phyloP scores from a whole-genome alignment of 106 monocot species.

The Dioscorea zingiberensis region DNA sequence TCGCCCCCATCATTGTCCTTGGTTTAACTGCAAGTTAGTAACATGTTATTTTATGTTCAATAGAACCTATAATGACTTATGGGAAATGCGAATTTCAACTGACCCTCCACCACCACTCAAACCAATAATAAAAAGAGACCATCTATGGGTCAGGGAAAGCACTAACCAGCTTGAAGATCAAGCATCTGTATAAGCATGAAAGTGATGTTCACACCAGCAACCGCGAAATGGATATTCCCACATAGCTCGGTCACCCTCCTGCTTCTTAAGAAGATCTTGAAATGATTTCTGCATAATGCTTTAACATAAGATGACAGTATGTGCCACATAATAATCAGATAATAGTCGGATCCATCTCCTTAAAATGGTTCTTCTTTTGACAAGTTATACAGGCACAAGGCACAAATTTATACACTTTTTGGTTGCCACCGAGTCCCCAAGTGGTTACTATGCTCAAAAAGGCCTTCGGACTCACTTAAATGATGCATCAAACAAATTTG shows the following conservation, averaged over 20 bases:
- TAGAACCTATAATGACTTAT: background rate
- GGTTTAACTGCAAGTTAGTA: slow-evolving; percentile 49
- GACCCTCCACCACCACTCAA: no score
- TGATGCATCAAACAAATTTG: no score
- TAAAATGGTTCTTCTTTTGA: no score
- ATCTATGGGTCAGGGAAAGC: background rate
- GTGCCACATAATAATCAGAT: no score
- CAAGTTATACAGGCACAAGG: no score
- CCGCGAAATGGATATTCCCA: slow-evolving; percentile 99
- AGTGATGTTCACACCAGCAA: slow-evolving; percentile 94
- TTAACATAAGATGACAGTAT: no score
- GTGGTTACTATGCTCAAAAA: no score
- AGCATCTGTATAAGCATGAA: slow-evolving; percentile 99
- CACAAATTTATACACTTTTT: no score
- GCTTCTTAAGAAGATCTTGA: slow-evolving; percentile 77
- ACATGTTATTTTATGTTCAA: background rate
- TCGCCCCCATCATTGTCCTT: slow-evolving; percentile 47
- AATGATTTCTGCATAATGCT: slow-evolving; percentile 62
- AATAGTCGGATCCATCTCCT: no score
- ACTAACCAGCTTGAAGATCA: slow-evolving; percentile 66
- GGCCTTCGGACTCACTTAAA: no score
- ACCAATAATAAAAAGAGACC: background rate
- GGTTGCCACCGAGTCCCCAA: no score
- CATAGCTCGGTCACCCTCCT: slow-evolving; percentile 65
- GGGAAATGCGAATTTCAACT: no score